These are phyloP conservation scores for Malassezia restricta DNA, from an alignment of 1,284 basidiomycete genomes.

Conservation along the genomic window DNA sequence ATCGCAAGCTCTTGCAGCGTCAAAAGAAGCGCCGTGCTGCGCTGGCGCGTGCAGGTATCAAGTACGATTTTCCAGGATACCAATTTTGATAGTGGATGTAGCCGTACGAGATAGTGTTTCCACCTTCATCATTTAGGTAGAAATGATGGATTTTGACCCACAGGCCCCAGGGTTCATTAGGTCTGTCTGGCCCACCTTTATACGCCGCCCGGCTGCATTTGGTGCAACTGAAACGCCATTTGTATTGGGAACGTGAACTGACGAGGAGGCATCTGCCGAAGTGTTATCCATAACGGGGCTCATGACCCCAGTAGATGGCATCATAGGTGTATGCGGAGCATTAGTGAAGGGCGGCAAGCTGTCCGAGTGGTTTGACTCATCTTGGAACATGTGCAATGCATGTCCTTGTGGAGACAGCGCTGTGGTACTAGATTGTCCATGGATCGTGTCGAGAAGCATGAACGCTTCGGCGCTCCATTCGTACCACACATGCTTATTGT, in stretches of 20 bases:
- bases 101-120: neutral
- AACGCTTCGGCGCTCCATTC: conserved; percentile 94
- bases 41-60: conserved; percentile 68
- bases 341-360: conserved; percentile 25
- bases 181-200: conserved; percentile 84
- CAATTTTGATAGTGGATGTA: neutral
- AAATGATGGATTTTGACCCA: conserved; percentile 81
- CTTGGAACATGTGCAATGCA: neutral
- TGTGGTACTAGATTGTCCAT: neutral
- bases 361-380: neutral
- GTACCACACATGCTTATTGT: conserved; percentile 78
- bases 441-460: conserved; percentile 51
- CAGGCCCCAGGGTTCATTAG: conserved; percentile 79
- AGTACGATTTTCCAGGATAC: conserved; percentile 67
- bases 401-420: neutral
- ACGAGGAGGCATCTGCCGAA: no score
- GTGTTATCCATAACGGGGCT: neutral
- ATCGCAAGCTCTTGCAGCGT: conserved; percentile 62
- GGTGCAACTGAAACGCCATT: no score
- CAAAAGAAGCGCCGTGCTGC: conserved; percentile 68
- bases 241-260: no score
- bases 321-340: conserved; percentile 32
- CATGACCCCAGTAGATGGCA: conserved; percentile 21
- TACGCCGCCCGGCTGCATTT: conserved; percentile 22
- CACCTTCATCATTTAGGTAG: conserved; percentile 11